These are phyloP conservation scores for Plasmodium berghei DNA, from an alignment of 169 alveolate species.

Conservation along the genomic window DNA sequence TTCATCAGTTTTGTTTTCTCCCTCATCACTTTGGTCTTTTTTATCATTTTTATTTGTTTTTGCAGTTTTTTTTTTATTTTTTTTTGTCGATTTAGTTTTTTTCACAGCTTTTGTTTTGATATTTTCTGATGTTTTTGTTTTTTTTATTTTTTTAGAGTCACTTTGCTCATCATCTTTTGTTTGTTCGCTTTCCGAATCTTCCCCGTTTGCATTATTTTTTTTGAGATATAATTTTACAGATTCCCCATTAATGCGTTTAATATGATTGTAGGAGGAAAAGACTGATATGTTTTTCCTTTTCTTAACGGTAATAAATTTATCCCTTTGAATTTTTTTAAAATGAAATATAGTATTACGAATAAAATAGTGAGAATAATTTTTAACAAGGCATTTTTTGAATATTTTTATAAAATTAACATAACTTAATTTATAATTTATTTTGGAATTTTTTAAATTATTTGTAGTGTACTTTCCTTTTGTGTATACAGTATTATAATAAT, in stretches of 20 bases:
- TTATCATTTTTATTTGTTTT: slow-evolving; percentile 2
- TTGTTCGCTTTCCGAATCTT: neutral
- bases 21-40: neutral
- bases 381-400: neutral
- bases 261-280: neutral
- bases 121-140: neutral
- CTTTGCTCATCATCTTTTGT: too few species aligned
- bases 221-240: slow-evolving; percentile 3
- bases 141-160: neutral
- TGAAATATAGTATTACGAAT: neutral
- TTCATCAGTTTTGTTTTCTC: neutral
- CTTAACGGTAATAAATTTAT: neutral
- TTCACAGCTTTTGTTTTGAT: neutral
- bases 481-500: neutral
- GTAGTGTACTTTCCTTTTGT: too few species aligned
- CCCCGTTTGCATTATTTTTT: neutral
- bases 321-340: neutral
- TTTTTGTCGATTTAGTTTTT: neutral
- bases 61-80: slow-evolving; percentile 2
- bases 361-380: neutral
- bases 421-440: neutral
- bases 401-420: neutral
- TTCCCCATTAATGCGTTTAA: neutral
- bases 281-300: neutral
- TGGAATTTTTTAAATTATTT: neutral